phyloP scores from a whole-genome alignment of 164 flowering plant genomes.

The Tetrastigma voinierianum region DNA sequence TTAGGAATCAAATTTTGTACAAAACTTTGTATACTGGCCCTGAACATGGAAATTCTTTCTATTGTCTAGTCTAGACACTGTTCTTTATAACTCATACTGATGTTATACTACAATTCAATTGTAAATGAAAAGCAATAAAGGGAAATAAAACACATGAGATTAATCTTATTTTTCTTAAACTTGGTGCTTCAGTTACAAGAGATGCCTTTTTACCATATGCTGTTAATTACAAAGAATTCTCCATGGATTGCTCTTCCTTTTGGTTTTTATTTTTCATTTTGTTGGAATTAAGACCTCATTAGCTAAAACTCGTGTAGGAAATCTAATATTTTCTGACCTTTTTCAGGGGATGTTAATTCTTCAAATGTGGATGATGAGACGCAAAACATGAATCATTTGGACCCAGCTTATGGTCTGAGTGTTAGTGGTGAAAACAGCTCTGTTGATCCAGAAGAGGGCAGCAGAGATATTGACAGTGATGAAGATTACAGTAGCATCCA shows the following conservation, averaged over 20 bases:
- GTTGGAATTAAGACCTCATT: background rate
- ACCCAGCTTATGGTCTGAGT: constrained; percentile 14
- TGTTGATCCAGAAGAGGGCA: constrained; percentile 16
- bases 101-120: constrained; percentile 4
- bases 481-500: constrained; percentile 65
- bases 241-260: background rate
- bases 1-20: constrained; percentile 14
- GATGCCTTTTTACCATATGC: background rate
- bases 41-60: constrained; percentile 15
- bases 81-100: constrained; percentile 8
- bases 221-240: background rate
- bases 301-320: background rate
- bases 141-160: background rate
- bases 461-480: constrained; percentile 63
- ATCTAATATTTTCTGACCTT: constrained; percentile 4
- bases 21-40: constrained; percentile 7
- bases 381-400: constrained; percentile 12
- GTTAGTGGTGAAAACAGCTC: constrained; percentile 17
- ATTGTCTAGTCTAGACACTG: constrained; percentile 14
- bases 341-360: constrained; percentile 36
- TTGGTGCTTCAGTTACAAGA: background rate
- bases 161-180: background rate
- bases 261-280: background rate
- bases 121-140: constrained; percentile 10
- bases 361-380: constrained; percentile 15